Percentiles rank a stretch among this genome's conserved stretches.
Evolutionary conservation across 1,139 yeast species (phyloP).

Genomic region (Debaryomycetaceae sp.): DNA sequence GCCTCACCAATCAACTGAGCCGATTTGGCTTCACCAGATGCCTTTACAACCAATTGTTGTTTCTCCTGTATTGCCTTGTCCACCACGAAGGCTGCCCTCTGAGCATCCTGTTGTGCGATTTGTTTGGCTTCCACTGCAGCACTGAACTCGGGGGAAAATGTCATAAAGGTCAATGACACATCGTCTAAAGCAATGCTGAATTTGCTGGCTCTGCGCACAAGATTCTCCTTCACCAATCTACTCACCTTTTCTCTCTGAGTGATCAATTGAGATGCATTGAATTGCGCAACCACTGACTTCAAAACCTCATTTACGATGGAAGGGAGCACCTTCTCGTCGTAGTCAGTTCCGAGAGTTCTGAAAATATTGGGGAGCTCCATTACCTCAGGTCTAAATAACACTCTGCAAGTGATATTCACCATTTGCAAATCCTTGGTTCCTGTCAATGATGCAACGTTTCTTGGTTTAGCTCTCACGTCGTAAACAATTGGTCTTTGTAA

Average conservation of each 20-base stretch:
- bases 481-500: conserved; percentile 88
- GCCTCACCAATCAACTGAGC: conserved; percentile 99
- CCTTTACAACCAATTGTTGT: conserved; percentile 93
- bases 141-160: conserved; percentile 96
- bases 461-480: conserved; percentile 96
- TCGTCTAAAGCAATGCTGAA: conserved; percentile 89
- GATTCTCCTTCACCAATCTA: conserved; percentile 82
- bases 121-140: conserved; percentile 98
- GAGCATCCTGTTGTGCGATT: conserved; percentile 99
- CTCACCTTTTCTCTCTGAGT: conserved; percentile 98
- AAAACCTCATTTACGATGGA: conserved; percentile 95
- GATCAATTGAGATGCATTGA: conserved; percentile 94
- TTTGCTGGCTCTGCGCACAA: conserved; percentile 86
- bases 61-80: conserved; percentile 98
- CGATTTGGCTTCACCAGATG: conserved; percentile 97
- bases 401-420: conserved; percentile 99
- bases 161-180: conserved; percentile 93
- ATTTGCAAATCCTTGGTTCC: conserved; percentile 98
- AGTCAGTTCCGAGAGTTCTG: conserved; percentile 89
- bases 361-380: conserved; percentile 75
- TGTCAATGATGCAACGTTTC: conserved; percentile 94
- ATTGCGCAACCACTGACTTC: conserved; percentile 96
- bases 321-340: conserved; percentile 95
- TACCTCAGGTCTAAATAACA: conserved; percentile 83
- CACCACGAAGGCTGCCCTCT: conserved; percentile 94